Percentiles rank a stretch among this genome's conserved stretches.
Conservation (phyloP, 352 stramenopile species). For the Phytophthora sansomeana region DNA sequence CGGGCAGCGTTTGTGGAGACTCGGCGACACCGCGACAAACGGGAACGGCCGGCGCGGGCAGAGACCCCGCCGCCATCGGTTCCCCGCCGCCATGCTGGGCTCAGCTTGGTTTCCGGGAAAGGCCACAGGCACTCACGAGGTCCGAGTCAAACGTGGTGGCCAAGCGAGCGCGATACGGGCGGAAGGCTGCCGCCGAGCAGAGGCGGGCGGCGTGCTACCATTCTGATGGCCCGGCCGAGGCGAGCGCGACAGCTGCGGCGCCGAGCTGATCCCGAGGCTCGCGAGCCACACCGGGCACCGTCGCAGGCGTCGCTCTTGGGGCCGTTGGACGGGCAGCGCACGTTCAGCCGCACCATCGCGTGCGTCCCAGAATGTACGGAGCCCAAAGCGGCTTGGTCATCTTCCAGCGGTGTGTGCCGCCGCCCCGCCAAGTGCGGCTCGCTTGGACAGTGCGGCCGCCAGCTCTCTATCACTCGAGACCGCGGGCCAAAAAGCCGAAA, state of each 20-base stretch:
- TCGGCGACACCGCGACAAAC: constrained; percentile 34
- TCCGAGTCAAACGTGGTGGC: constrained; percentile 17
- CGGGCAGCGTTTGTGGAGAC: constrained; percentile 37
- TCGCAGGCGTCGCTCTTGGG: constrained; percentile 27
- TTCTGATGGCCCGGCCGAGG: constrained; percentile 22
- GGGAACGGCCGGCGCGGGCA: constrained; percentile 37
- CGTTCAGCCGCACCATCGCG: constrained; percentile 21
- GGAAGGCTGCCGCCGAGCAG: not conserved
- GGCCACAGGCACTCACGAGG: constrained; percentile 24
- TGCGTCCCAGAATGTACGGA: constrained; percentile 14
- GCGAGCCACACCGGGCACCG: constrained; percentile 14
- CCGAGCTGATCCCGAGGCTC: constrained; percentile 33
- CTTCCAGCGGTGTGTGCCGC: constrained; percentile 21
- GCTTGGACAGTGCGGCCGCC: constrained; percentile 25
- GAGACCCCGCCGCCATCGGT: constrained; percentile 17
- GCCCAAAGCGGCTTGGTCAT: constrained; percentile 30
- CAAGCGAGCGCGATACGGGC: not conserved
- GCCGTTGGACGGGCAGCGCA: constrained; percentile 22
- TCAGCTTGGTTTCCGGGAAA: constrained; percentile 38
- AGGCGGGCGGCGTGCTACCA: constrained; percentile 8
- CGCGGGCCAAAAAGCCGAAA: constrained; percentile 9
- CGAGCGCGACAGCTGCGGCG: constrained; percentile 28
- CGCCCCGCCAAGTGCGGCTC: not conserved
- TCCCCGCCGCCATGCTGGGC: constrained; percentile 21
- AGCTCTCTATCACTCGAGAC: constrained; percentile 17